These are phyloP conservation scores for Mytilinidion resinicola DNA, from an alignment of 495 filamentous ascomycete genomes.

Conservation along the genomic window DNA sequence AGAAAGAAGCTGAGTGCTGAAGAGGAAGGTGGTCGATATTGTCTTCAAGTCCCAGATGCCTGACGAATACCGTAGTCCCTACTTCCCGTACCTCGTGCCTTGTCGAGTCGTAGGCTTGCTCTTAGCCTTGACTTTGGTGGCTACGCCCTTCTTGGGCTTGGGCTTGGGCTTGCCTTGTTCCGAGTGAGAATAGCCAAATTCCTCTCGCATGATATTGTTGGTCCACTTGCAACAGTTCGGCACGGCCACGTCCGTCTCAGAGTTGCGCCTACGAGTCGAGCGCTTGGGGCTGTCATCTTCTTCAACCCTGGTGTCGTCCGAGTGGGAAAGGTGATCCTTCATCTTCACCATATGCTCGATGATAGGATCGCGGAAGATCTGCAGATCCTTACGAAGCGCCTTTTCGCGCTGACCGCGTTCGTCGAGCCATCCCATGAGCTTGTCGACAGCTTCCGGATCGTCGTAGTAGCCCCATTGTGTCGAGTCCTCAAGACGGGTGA, in stretches of 20 bases:
- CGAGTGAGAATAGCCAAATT: slow-evolving; percentile 77
- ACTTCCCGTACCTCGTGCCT: slow-evolving; percentile 10
- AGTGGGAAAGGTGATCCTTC: slow-evolving; percentile 57
- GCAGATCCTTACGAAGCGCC: slow-evolving; percentile 78
- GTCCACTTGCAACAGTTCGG: slow-evolving; percentile 77
- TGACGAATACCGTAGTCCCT: no score
- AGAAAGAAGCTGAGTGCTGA: no score
- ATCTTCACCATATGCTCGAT: slow-evolving; percentile 71
- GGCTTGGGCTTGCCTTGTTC: slow-evolving; percentile 59
- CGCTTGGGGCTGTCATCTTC: slow-evolving; percentile 51
- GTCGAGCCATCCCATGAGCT: slow-evolving; percentile 83
- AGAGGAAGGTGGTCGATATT: no score
- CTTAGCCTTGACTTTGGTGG: slow-evolving; percentile 4
- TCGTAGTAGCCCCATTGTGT: slow-evolving; percentile 88
- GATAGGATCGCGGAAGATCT: slow-evolving; percentile 70
- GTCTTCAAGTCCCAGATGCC: no score
- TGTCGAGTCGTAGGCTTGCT: slow-evolving; percentile 18
- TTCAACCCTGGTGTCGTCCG: slow-evolving; percentile 47
- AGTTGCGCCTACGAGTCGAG: slow-evolving; percentile 50
- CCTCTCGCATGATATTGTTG: slow-evolving; percentile 68
- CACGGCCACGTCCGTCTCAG: slow-evolving; percentile 44
- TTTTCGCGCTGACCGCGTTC: slow-evolving; percentile 72
- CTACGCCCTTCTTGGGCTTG: slow-evolving; percentile 40
- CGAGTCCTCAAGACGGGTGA: slow-evolving; percentile 69
- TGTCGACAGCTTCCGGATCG: slow-evolving; percentile 66